Percentiles rank a stretch among this genome's conserved stretches.
phyloP scores from a whole-genome alignment of 805 yeast species.

The Zygosaccharomyces bailii region DNA sequence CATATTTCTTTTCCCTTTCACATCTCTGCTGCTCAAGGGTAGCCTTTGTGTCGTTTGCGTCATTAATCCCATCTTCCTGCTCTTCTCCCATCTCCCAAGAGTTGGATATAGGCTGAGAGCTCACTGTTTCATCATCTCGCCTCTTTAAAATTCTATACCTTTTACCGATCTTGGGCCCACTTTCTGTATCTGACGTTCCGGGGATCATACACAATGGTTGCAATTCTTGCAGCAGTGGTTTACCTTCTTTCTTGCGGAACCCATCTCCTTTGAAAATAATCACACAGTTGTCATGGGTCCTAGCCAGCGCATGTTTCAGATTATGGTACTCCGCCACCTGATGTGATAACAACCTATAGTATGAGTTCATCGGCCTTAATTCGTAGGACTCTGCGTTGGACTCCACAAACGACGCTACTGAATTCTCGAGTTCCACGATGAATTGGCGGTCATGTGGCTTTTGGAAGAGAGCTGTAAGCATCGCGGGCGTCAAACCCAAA shows the following conservation, averaged over 20 bases:
- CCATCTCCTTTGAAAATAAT: constrained; percentile 40
- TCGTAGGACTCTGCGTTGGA: constrained; percentile 40
- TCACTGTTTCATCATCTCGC: constrained; percentile 11
- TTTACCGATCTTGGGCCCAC: constrained; percentile 2
- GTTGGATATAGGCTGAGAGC: constrained; percentile 1
- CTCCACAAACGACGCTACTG: constrained; percentile 44
- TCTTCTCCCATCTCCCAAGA: constrained; percentile 2
- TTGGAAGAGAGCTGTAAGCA: constrained; percentile 41
- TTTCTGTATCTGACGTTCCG: neutral
- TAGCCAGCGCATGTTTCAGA: constrained; percentile 53
- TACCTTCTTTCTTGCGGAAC: constrained; percentile 15
- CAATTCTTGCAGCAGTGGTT: constrained; percentile 22
- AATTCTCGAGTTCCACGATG: constrained; percentile 47
- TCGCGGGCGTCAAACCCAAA: constrained; percentile 31
- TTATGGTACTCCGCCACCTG: constrained; percentile 66
- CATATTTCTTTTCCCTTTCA: constrained; percentile 44
- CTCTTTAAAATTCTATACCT: constrained; percentile 28
- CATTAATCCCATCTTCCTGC: neutral
- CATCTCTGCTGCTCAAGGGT: constrained; percentile 37
- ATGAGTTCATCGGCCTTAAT: constrained; percentile 60
- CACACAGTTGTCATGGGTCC: constrained; percentile 47
- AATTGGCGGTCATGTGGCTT: constrained; percentile 47
- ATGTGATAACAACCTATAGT: constrained; percentile 63
- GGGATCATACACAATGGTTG: constrained; percentile 14
- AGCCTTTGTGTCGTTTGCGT: constrained; percentile 4